Base-by-base conservation (phyloP, 1,284 basidiomycete genomes). In the Entoloma clypeatum region DNA sequence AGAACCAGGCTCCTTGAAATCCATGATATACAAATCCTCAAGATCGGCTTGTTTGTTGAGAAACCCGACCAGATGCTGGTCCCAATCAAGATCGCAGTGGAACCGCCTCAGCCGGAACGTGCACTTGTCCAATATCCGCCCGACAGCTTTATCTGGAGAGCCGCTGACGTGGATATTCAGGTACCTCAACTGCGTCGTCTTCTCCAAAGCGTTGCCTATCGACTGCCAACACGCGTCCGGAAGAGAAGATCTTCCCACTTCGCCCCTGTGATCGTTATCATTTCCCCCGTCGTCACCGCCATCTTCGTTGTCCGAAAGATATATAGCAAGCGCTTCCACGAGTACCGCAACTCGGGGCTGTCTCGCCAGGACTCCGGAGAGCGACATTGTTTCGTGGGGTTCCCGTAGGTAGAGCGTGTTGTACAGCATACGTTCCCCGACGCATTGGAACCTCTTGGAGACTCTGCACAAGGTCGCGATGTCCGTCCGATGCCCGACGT, bases 11-110 rank as follows among this genome's bases (percentile, higher is more conserved):
- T 68, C 64, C 42, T 64, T 64, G 56, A 72, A 83, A 58, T 84
- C 81, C 44, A 71, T 55, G 40, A 83, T 69, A 54, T 71, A 79
- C 28, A 84, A 65, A 51, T 82, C 77, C 43, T 63, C 53, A 36
- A 83, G 67, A 24, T 65, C 61, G 26, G 47, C 46, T 53, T 83
- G 81, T 1, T 58, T 55, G 39, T 71, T 70, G 10, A 83, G 66
- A 55, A 83, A 84, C 17, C 61, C 52, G 27, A 74, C 62, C 22
- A 84, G 74, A 45, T 71, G 53, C 6, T 49, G 44, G 52, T 81
- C 77, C 81, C 81, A 84, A 41, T 72, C 64, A 36, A 84, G 66
- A 53, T 82, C 81, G 52, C 78, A 81, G 50, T 79, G 75, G 48
- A 83, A 79, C 5, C 65, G 69, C 36, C 61, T 68, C 13, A 84